Base-by-base conservation (phyloP, 768 basidiomycete genomes). In the Rhizopogon vinicolor region DNA sequence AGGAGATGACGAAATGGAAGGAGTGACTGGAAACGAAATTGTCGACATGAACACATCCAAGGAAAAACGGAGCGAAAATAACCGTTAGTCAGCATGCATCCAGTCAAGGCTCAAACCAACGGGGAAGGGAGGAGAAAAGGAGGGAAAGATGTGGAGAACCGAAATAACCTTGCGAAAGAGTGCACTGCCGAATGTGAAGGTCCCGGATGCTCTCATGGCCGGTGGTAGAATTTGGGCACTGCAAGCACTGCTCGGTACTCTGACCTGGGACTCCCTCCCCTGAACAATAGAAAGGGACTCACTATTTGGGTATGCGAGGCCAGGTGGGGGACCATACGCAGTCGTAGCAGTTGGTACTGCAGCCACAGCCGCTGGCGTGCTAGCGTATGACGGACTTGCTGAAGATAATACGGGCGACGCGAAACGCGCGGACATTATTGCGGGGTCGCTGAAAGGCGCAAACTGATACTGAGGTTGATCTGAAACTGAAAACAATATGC, bases 161-260 rank as follows among this genome's bases (percentile, higher is more conserved):
- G 71, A 71, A 63, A 62, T 25, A 62, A 53, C 58, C 62, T 61
- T 55, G 57, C 55, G 49, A 57, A 25, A 56, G 61, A 54, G 10
- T 41, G 18, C 10, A 41, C 18, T 41, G 41, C 37, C 35, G 22
- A 25, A 35, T 37, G 48, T 14, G 48, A 37, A 25, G 35, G 48
- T 49, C 48, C 52, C 51, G 57, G 57, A 53, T 61, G 73, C 72
- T 73, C 76, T 89, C 78, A 89, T 76, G 79, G 80, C 69, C 80
- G 85, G 80, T 84, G 77, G 74, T 82, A 82, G 75, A 82, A 75
- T 81, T 85, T 86, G 85, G 86, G 87, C 84, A 87, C 88, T 90
- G 86, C 87, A 89, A 87, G 87, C 78, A 88, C 84, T 73, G 75
- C 87, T 90, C 80, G 89, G 87, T 89, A 91, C 85, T 80, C 81